Conservation (phyloP, 2,329 filamentous ascomycete species). For the Colletotrichum navitas region DNA sequence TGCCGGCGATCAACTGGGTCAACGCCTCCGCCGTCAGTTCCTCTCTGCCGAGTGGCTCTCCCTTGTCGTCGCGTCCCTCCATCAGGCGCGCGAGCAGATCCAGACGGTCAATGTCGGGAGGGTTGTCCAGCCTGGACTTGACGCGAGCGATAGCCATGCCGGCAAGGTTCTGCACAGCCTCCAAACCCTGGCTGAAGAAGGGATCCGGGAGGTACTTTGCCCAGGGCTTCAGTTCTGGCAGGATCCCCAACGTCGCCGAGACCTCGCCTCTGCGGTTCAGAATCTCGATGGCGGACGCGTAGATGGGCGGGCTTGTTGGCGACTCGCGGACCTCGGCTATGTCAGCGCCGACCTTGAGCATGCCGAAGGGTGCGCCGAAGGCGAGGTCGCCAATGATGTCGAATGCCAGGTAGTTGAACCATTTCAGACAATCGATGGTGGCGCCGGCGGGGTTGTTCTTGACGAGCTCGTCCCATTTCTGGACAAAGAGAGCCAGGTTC, state of each 20-base stretch:
- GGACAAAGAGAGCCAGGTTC: slow-evolving; percentile 81
- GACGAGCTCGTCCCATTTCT: slow-evolving; percentile 76
- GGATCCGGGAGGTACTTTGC: slow-evolving; percentile 84
- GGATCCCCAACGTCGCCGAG: slow-evolving; percentile 81
- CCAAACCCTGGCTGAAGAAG: slow-evolving; percentile 82
- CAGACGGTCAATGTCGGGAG: slow-evolving; percentile 75
- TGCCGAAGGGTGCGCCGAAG: slow-evolving; percentile 44
- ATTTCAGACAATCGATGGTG: slow-evolving; percentile 74
- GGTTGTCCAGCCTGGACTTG: slow-evolving; percentile 76
- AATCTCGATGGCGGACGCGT: slow-evolving; percentile 86
- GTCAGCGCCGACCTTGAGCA: slow-evolving; percentile 41
- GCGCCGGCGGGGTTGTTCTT: slow-evolving; percentile 49
- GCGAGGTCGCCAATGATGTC: slow-evolving; percentile 45
- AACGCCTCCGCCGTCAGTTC: slow-evolving; percentile 91
- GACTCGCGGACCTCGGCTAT: slow-evolving; percentile 51
- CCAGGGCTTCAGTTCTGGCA: slow-evolving; percentile 81
- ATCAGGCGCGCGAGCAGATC: slow-evolving; percentile 87
- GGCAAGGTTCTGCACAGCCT: slow-evolving; percentile 82
- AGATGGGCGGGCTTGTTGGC: slow-evolving; percentile 72
- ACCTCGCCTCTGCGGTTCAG: slow-evolving; percentile 91
- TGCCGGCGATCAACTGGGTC: slow-evolving; percentile 87
- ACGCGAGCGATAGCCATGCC: slow-evolving; percentile 91
- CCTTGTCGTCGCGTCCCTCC: slow-evolving; percentile 86
- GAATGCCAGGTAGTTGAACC: slow-evolving; percentile 41
- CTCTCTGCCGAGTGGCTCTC: slow-evolving; percentile 78